Percentiles rank a stretch among this genome's conserved stretches.
These are phyloP conservation scores for Ulmus americana DNA, from an alignment of 331 rosid species.

Conservation along the genomic window DNA sequence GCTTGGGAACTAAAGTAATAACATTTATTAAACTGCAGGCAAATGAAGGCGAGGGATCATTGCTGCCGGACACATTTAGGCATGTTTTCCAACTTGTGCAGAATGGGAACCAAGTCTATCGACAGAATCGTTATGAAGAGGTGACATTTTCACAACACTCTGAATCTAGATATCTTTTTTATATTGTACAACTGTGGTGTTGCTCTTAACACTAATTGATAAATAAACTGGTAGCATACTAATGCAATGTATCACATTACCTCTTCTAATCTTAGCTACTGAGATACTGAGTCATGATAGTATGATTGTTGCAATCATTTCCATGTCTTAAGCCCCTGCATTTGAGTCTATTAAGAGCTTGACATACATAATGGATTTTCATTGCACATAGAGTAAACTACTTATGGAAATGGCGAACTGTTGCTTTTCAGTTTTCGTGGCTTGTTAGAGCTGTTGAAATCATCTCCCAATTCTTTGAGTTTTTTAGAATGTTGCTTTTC, in stretches of 20 bases:
- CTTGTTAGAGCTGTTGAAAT: background rate
- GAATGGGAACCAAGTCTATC: constrained; percentile 66
- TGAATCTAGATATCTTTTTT: background rate
- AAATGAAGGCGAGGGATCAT: constrained; percentile 37
- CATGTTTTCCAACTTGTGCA: constrained; percentile 60
- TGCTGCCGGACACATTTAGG: constrained; percentile 49
- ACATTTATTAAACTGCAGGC: constrained; percentile 51
- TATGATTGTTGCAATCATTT: background rate
- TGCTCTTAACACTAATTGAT: background rate
- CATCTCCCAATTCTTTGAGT: background rate
- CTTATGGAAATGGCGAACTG: too few relatives aligned
- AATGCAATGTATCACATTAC: background rate
- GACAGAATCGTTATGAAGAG: constrained; percentile 66
- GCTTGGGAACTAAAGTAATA: constrained; percentile 20
- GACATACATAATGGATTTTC: too few relatives aligned
- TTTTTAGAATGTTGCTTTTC: background rate
- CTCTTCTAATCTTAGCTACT: background rate
- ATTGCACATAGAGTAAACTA: too few relatives aligned
- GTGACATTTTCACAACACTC: constrained; percentile 21
- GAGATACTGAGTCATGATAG: background rate
- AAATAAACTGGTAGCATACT: background rate
- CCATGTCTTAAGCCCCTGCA: background rate
- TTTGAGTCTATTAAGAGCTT: too few relatives aligned
- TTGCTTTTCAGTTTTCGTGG: too few relatives aligned
- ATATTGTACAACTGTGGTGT: background rate